A percentile compares a stretch with the other conserved stretches of the same genome.
These are phyloP conservation scores for Solanum aculeatissimum DNA, from an alignment of 305 asterid genomes.

Conservation along the genomic window DNA sequence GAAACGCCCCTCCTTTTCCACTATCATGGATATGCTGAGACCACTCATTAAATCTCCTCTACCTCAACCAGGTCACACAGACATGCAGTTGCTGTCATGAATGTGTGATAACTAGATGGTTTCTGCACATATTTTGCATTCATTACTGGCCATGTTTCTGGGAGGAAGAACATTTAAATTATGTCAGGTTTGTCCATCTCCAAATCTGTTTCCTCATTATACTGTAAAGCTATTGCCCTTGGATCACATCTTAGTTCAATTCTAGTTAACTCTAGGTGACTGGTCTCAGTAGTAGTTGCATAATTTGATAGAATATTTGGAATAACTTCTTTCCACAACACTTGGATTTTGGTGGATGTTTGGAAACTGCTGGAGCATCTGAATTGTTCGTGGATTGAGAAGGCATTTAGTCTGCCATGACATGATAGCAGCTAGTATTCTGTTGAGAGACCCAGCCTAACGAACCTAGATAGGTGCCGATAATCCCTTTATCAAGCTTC, in stretches of 20 bases:
- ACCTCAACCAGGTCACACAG: slow-evolving; percentile 32
- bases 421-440: background rate
- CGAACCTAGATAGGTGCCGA: background rate
- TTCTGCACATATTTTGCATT: background rate
- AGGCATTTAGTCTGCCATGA: background rate
- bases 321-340: background rate
- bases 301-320: background rate
- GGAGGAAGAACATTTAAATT: slow-evolving; percentile 15
- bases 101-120: background rate
- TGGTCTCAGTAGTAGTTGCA: background rate
- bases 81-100: slow-evolving; percentile 34
- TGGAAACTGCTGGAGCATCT: background rate
- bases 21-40: slow-evolving; percentile 62
- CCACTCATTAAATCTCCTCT: slow-evolving; percentile 39
- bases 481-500: background rate
- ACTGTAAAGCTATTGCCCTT: background rate
- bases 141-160: background rate
- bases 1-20: slow-evolving; percentile 76
- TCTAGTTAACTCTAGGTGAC: background rate
- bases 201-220: background rate
- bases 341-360: background rate
- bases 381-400: background rate
- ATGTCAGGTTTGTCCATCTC: slow-evolving; percentile 31
- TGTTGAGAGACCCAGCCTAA: background rate
- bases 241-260: background rate